phyloP scores from a whole-genome alignment of 768 basidiomycete genomes.

The Russula sp. region DNA sequence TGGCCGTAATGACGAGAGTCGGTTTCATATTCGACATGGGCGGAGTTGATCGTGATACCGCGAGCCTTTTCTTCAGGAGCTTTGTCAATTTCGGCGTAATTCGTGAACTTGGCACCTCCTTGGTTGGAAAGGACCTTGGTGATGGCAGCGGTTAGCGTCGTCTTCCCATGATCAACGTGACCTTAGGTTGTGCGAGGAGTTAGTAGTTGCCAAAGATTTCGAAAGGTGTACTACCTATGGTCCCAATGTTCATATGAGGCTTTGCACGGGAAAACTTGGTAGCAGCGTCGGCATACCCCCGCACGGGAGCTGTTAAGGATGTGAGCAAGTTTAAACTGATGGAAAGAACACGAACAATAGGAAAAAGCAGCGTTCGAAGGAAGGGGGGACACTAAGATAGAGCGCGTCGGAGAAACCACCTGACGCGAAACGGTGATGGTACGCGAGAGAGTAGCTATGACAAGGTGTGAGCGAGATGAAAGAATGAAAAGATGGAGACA shows the following conservation, averaged over 20 bases:
- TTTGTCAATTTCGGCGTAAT: slow-evolving; percentile 97
- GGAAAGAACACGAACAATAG: slow-evolving; percentile 7
- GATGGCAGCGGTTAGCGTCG: slow-evolving; percentile 92
- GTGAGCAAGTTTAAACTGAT: not conserved
- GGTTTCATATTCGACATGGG: slow-evolving; percentile 99
- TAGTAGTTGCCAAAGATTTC: not conserved
- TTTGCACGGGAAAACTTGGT: slow-evolving; percentile 67
- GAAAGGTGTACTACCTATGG: slow-evolving; percentile 60
- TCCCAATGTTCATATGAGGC: slow-evolving; percentile 95
- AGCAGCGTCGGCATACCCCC: slow-evolving; percentile 71
- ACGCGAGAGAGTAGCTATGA: slow-evolving; percentile 24
- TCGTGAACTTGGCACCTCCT: slow-evolving; percentile 83
- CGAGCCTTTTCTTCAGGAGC: slow-evolving; percentile 99
- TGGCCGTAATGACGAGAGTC: slow-evolving; percentile 88
- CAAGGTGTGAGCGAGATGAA: not conserved
- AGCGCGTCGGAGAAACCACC: slow-evolving; percentile 14
- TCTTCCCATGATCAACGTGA: slow-evolving; percentile 98
- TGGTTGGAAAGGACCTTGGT: slow-evolving; percentile 84
- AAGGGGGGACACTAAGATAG: slow-evolving; percentile 10
- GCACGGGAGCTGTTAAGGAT: slow-evolving; percentile 45
- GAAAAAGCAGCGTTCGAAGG: slow-evolving; percentile 3
- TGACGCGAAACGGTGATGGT: slow-evolving; percentile 19
- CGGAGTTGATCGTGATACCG: slow-evolving; percentile 98
- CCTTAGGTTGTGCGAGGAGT: slow-evolving; percentile 42
- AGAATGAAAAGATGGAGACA: not conserved